Conservation (phyloP, 257 asterid genomes). For the Solanum rostratum region DNA sequence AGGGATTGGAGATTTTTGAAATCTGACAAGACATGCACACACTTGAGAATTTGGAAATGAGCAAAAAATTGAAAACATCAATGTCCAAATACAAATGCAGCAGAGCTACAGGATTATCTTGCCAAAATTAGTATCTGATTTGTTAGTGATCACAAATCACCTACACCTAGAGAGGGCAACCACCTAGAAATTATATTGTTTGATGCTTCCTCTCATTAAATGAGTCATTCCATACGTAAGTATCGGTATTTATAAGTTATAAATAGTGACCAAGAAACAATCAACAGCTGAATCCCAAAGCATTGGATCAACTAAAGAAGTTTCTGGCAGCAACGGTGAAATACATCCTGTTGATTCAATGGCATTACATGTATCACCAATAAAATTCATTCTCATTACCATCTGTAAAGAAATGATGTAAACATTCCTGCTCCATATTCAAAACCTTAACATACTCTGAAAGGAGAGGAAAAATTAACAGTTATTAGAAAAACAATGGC, state of each 20-base stretch:
- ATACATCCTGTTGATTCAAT: background rate
- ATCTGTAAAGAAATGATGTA: background rate
- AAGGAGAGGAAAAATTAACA: background rate
- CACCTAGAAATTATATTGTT: background rate
- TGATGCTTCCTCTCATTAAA: background rate
- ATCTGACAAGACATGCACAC: background rate
- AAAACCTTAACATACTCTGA: background rate
- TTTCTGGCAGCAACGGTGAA: background rate
- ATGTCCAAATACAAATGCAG: background rate
- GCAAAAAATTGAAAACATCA: background rate
- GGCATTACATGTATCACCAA: background rate
- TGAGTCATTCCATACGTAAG: background rate
- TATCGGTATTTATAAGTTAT: background rate
- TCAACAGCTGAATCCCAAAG: background rate
- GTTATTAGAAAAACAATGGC: background rate
- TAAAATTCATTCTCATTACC: background rate
- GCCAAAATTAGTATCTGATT: background rate
- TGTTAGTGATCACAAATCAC: background rate
- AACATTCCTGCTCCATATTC: background rate
- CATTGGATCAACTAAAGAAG: background rate
- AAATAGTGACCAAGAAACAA: background rate
- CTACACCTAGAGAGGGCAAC: background rate
- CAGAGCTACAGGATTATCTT: background rate
- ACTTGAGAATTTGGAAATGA: background rate
- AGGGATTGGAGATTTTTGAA: slow-evolving; percentile 4